phyloP scores from a whole-genome alignment of 306 rosid genomes.

The Vigna hirtella region DNA sequence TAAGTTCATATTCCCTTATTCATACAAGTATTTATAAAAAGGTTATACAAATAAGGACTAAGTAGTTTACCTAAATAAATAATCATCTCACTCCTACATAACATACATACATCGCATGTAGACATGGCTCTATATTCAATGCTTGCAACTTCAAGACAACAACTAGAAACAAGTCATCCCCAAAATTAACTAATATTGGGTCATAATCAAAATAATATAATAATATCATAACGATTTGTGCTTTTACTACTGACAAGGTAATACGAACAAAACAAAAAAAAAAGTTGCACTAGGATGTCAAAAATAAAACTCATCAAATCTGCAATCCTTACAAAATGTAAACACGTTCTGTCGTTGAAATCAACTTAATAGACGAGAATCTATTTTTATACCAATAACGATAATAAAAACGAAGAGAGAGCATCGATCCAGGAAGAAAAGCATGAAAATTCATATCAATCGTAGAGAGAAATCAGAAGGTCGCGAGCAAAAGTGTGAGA shows the following conservation, averaged over 20 bases:
- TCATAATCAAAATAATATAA: constrained; percentile 18
- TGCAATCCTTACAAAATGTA: background rate
- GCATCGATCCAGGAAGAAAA: constrained; percentile 30
- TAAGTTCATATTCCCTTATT: background rate
- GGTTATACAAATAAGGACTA: background rate
- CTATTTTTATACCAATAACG: background rate
- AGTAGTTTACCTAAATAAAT: background rate
- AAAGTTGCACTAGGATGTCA: background rate
- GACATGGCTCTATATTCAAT: constrained; percentile 10
- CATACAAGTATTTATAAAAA: background rate
- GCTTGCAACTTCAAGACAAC: constrained; percentile 32
- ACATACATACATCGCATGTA: constrained; percentile 12
- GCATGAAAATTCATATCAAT: background rate
- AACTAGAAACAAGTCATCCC: constrained; percentile 34
- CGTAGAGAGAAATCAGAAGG: background rate
- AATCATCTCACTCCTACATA: background rate
- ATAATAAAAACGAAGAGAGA: background rate
- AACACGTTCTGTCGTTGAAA: background rate
- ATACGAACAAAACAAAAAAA: constrained; percentile 12
- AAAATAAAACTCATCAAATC: constrained; percentile 22
- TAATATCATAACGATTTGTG: constrained; percentile 3
- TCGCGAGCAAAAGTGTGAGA: background rate
- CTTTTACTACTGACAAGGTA: constrained; percentile 6
- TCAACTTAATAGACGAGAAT: background rate
- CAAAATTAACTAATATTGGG: constrained; percentile 25